These are phyloP conservation scores for Mycena galopus DNA, from an alignment of 768 basidiomycete genomes.

Conservation along the genomic window DNA sequence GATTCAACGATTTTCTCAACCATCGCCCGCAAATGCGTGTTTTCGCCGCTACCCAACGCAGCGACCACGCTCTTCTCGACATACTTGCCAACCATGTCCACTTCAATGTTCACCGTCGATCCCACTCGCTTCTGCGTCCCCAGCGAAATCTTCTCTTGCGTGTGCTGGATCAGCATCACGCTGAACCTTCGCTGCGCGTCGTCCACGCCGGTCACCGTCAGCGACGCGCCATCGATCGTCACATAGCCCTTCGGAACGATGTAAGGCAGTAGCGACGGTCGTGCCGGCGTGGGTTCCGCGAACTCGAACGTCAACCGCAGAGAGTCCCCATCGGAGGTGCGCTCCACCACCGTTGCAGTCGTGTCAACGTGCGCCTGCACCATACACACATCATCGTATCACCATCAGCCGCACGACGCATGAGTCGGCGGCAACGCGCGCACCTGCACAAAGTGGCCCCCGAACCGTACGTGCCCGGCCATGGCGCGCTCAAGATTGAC, in stretches of 20 bases:
- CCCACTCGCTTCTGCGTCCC: conserved; percentile 76
- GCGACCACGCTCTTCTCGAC: conserved; percentile 86
- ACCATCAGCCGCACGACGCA: neutral
- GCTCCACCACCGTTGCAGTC: conserved; percentile 81
- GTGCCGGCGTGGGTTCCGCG: conserved; percentile 65
- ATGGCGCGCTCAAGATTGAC: conserved; percentile 97
- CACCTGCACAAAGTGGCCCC: conserved; percentile 98
- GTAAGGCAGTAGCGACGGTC: conserved; percentile 80
- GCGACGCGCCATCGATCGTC: conserved; percentile 92
- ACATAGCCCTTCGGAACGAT: conserved; percentile 96
- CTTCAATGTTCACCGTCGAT: conserved; percentile 93
- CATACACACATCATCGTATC: too few relatives aligned
- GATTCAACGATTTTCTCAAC: conserved; percentile 73
- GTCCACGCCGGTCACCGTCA: conserved; percentile 89
- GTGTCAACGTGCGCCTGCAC: conserved; percentile 92
- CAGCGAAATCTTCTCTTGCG: conserved; percentile 89
- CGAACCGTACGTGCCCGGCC: conserved; percentile 91
- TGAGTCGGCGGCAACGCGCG: neutral
- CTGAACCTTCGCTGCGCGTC: conserved; percentile 75
- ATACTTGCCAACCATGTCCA: conserved; percentile 94
- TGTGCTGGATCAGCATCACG: conserved; percentile 96
- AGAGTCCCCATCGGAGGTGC: conserved; percentile 86
- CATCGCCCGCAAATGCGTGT: conserved; percentile 58
- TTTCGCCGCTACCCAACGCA: conserved; percentile 69
- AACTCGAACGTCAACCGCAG: conserved; percentile 87